These are phyloP conservation scores for Trebouxia sp. DNA, from an alignment of 139 green algal species.

Conservation along the genomic window DNA sequence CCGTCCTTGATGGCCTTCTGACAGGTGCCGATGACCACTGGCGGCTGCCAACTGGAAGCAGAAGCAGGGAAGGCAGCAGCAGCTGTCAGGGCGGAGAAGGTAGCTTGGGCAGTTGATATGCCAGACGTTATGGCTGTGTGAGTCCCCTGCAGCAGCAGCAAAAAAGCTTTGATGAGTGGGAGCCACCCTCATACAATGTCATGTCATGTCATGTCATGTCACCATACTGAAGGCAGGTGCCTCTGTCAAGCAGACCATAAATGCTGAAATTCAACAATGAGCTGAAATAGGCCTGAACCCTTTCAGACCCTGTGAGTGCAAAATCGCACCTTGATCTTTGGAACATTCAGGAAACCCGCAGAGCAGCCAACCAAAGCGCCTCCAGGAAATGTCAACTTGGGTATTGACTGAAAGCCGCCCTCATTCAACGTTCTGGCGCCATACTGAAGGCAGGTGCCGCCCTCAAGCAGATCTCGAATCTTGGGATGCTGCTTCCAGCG, in stretches of 20 bases:
- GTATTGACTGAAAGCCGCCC: slow-evolving; percentile 88
- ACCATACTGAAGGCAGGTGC: slow-evolving; percentile 68
- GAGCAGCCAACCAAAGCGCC: slow-evolving; percentile 91
- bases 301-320: neutral
- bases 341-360: slow-evolving; percentile 92
- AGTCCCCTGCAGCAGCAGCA: slow-evolving; percentile 60
- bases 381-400: slow-evolving; percentile 83
- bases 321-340: slow-evolving; percentile 84
- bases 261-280: slow-evolving; percentile 87
- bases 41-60: neutral
- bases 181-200: slow-evolving; percentile 88
- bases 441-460: slow-evolving; percentile 74
- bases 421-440: slow-evolving; percentile 79
- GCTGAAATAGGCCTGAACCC: too few relatives aligned
- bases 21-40: slow-evolving; percentile 58
- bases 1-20: slow-evolving; percentile 52
- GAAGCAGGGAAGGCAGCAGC: neutral
- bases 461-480: slow-evolving; percentile 75
- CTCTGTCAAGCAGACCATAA: slow-evolving; percentile 73
- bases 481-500: slow-evolving; percentile 85
- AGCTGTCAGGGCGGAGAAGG: slow-evolving; percentile 55
- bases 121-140: slow-evolving; percentile 95
- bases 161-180: too few relatives aligned
- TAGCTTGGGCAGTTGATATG: slow-evolving; percentile 83
- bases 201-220: too few relatives aligned